Conservation (phyloP, 768 basidiomycete species). For the Hygrophorus russula region DNA sequence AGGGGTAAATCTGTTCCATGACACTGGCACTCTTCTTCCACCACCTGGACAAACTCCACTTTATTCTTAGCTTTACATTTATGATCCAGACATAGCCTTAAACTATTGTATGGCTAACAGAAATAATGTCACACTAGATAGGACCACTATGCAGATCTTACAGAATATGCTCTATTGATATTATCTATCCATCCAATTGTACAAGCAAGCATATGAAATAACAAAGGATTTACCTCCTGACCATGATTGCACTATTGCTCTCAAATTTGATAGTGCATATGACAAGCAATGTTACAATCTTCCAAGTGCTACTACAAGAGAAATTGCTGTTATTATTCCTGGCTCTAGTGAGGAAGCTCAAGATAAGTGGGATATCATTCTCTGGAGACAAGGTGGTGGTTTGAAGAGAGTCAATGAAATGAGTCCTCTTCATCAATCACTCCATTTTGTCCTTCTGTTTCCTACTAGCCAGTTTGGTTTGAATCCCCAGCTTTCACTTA, state of each 20-base stretch:
- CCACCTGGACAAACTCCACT: conserved; percentile 9
- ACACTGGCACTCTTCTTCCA: conserved; percentile 22
- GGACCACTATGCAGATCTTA: conserved; percentile 11
- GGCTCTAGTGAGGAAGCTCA: conserved; percentile 13
- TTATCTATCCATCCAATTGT: conserved; percentile 12
- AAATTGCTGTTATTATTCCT: conserved; percentile 32
- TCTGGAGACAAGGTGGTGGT: conserved; percentile 12
- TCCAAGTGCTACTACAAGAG: conserved; percentile 23
- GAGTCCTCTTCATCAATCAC: conserved; percentile 22
- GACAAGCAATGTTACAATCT: conserved; percentile 31
- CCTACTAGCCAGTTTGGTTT: conserved; percentile 27
- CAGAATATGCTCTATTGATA: conserved; percentile 9
- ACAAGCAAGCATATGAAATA: conserved; percentile 16
- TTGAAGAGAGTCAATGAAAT: conserved; percentile 22
- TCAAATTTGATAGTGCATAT: conserved; percentile 8
- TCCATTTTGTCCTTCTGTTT: conserved; percentile 36
- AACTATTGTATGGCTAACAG: conserved; percentile 8
- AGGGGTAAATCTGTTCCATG: too few species aligned
- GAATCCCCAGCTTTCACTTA: conserved; percentile 15
- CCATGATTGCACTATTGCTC: conserved; percentile 3
- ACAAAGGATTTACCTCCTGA: not conserved
- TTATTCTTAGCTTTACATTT: conserved; percentile 29
- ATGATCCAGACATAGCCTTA: conserved; percentile 22
- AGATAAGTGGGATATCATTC: conserved; percentile 22
- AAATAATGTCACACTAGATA: conserved; percentile 5